Evolutionary conservation across 2,329 filamentous ascomycete species (phyloP), one percentile per base, ranked within the genome.

Genomic region (Cladophialophora yegresii): DNA sequence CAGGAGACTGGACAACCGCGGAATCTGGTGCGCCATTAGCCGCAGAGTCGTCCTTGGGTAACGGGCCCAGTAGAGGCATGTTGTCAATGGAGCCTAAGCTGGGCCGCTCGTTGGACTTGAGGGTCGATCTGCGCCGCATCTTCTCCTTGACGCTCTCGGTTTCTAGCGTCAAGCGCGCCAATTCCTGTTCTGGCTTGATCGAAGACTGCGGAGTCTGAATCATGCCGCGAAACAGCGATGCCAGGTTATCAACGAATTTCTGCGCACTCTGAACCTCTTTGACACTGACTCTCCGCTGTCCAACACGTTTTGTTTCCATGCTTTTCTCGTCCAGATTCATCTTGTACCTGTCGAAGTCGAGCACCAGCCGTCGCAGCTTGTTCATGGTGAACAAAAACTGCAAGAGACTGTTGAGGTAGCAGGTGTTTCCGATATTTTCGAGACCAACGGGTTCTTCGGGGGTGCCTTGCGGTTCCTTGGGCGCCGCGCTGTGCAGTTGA

Each of bases 361-460:
- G 81, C 2, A 97, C 87, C 69, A 97, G 85, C 4, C 95, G 84
- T 56, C 93, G 86, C 32, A 98, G 82, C 1, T 91, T 87, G 66
- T 87, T 89, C 61, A 98, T 86, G 0, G 93, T 96, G 75, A 96
- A 97, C 70, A 97, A 89, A 74, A 96, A 98, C 72, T 99, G 95
- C 9, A 99, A 82, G 55, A 99, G 84, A 77, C 93, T 98, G 80
- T 99, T 99, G 61, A 99, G 83, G 73, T 99, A 99, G 76, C 95
- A 99, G 0, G 96, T 99, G 73, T 99, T 99, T 64, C 95, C 93
- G 63, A 98, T 96, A 71, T 98, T 99, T 68, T 88, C 85, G 5
- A 98, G 83, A 0, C 95, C 95, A 23, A 96, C 90, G 0, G 95
- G 95, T 76, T 91, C 87, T 32, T 85, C 81, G 54, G 78, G 76